These are phyloP conservation scores for Radiomyces spectabilis DNA, from an alignment of 192 early-diverging fungal genomes.

Conservation along the genomic window DNA sequence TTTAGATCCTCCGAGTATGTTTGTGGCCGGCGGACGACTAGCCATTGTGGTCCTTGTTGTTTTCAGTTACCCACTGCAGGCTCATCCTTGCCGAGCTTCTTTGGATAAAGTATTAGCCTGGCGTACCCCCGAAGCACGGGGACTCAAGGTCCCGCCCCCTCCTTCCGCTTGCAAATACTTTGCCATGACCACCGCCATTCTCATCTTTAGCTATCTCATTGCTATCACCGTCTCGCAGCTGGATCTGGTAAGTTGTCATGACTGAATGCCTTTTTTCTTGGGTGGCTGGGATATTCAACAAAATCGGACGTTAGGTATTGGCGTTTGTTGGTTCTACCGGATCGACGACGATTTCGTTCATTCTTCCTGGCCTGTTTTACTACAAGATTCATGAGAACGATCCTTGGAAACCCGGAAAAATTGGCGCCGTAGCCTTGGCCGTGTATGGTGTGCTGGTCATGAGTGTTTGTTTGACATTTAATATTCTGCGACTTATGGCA, in stretches of 20 bases:
- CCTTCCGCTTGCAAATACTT: conserved; percentile 48
- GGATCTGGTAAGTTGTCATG: conserved; percentile 47
- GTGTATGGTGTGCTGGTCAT: conserved; percentile 74
- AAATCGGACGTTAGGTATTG: conserved; percentile 61
- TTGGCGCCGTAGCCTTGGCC: conserved; percentile 52
- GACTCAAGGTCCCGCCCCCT: conserved; percentile 14
- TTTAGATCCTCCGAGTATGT: conserved; percentile 51
- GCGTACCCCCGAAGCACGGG: conserved; percentile 2
- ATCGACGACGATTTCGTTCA: conserved; percentile 93
- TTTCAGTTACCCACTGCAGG: conserved; percentile 90
- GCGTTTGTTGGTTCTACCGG: conserved; percentile 95
- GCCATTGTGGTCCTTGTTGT: conserved; percentile 86
- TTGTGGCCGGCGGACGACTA: conserved; percentile 81
- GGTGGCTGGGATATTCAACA: no score
- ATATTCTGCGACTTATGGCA: conserved; percentile 32
- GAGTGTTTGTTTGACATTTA: conserved; percentile 67
- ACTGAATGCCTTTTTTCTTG: no score
- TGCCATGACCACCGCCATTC: conserved; percentile 59
- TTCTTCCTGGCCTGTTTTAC: conserved; percentile 90
- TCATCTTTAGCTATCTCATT: conserved; percentile 61
- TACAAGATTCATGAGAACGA: conserved; percentile 67
- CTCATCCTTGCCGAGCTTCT: conserved; percentile 83
- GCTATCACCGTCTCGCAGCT: conserved; percentile 75
- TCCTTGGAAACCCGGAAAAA: conserved; percentile 58
- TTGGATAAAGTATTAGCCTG: conserved; percentile 76